Conservation (phyloP, 352 stramenopile species). For the Thalassiosira exigua region DNA sequence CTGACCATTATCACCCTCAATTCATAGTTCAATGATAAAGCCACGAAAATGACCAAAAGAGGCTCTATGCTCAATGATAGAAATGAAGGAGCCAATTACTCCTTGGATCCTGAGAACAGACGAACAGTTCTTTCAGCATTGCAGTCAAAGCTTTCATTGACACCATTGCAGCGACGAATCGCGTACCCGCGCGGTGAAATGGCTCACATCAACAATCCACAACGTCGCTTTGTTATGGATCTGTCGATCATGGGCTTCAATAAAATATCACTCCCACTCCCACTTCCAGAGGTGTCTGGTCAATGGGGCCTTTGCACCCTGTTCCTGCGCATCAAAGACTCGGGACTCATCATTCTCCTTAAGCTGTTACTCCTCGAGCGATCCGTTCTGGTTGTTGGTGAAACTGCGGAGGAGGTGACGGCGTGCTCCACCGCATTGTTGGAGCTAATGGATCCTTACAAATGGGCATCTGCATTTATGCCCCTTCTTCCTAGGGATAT, state of each 20-base stretch:
- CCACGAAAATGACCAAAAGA: conserved; percentile 1
- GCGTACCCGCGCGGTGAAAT: conserved; percentile 46
- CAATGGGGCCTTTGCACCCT: conserved; percentile 54
- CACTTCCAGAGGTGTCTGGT: conserved; percentile 53
- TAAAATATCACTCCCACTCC: conserved; percentile 51
- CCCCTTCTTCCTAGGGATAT: conserved; percentile 60
- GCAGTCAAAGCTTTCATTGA: conserved; percentile 28
- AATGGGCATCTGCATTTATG: conserved; percentile 67
- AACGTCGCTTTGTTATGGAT: conserved; percentile 45
- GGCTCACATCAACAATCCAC: conserved; percentile 27
- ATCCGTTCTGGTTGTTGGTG: conserved; percentile 60
- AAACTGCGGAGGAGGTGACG: conserved; percentile 56
- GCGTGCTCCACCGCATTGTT: conserved; percentile 48
- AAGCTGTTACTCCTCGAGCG: conserved; percentile 63
- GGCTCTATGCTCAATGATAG: neutral
- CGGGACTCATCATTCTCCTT: conserved; percentile 55
- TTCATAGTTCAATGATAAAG: neutral
- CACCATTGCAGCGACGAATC: conserved; percentile 32
- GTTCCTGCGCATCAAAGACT: conserved; percentile 51
- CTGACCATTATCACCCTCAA: neutral
- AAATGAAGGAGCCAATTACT: too few relatives aligned
- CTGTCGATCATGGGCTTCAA: conserved; percentile 35
- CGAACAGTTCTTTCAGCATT: neutral
- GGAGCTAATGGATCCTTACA: conserved; percentile 57
- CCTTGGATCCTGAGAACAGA: neutral